Evolutionary conservation across 805 yeast species (phyloP).

Genomic region (Hanseniaspora lindneri): DNA sequence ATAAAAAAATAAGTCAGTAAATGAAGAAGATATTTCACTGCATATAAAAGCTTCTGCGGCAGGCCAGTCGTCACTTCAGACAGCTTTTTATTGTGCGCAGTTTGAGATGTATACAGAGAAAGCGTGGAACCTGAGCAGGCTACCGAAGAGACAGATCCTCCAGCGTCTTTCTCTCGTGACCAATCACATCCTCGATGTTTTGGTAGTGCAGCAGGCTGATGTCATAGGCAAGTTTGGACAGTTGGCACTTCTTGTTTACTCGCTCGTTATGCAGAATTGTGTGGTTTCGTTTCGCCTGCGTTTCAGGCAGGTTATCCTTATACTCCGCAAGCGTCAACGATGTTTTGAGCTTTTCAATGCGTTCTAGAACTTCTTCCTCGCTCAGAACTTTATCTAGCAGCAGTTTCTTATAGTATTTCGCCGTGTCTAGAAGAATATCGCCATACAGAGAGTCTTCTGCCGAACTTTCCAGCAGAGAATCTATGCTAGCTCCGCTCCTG

Average conservation of each 20-base stretch:
- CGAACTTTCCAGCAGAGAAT: too few relatives aligned
- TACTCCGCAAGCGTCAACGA: not conserved
- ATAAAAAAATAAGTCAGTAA: too few relatives aligned
- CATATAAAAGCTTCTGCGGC: too few relatives aligned
- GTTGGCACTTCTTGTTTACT: not conserved
- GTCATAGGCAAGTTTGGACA: conserved; percentile 4
- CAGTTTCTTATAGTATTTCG: conserved; percentile 1
- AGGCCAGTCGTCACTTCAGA: too few relatives aligned
- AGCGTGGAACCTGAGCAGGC: too few relatives aligned
- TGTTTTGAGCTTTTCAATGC: conserved; percentile 5
- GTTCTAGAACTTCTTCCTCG: not conserved
- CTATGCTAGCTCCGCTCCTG: too few relatives aligned
- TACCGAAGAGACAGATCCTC: conserved; percentile 4
- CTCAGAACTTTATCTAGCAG: not conserved
- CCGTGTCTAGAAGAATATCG: too few relatives aligned
- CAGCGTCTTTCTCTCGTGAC: not conserved
- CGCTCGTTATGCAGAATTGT: not conserved
- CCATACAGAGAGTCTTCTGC: not conserved
- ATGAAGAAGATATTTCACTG: too few relatives aligned
- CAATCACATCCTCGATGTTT: conserved; percentile 4
- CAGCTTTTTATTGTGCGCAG: too few relatives aligned
- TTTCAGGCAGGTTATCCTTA: not conserved
- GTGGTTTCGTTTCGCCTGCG: not conserved
- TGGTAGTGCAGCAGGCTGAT: not conserved
- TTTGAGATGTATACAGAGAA: too few relatives aligned